Conservation (phyloP, 805 yeast species). For the Kodamaea nitidulidarum region DNA sequence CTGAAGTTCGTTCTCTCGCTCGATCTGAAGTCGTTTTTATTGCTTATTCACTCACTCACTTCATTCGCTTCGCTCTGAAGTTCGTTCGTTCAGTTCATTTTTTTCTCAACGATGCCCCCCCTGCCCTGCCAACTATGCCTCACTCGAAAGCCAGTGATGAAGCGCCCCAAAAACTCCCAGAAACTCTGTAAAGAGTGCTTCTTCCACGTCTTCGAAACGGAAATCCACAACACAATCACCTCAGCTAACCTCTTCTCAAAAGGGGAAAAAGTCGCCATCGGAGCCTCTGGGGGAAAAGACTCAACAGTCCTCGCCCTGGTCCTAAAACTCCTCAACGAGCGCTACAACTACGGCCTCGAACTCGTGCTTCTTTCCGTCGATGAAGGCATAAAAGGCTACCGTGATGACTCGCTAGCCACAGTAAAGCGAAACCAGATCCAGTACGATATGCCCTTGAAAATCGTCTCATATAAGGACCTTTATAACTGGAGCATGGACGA, state of each 20-base stretch:
- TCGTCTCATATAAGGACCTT: constrained; percentile 80
- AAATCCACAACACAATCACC: constrained; percentile 84
- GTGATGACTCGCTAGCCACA: constrained; percentile 96
- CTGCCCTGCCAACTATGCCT: constrained; percentile 78
- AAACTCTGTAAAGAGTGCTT: constrained; percentile 90
- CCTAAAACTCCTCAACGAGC: constrained; percentile 79
- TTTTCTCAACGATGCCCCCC: not conserved
- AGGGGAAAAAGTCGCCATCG: constrained; percentile 92
- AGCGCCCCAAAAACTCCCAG: constrained; percentile 87
- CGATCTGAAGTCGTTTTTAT: too few relatives aligned
- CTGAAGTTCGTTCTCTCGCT: too few relatives aligned
- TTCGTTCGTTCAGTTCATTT: not conserved
- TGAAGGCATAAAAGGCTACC: constrained; percentile 94
- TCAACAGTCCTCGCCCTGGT: constrained; percentile 92
- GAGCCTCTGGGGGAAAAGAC: constrained; percentile 99
- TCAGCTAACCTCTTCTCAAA: constrained; percentile 61
- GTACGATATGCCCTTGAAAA: constrained; percentile 72
- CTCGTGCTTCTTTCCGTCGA: constrained; percentile 83
- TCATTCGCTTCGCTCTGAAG: too few relatives aligned
- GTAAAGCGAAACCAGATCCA: constrained; percentile 90
- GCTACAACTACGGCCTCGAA: constrained; percentile 83
- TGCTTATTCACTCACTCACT: too few relatives aligned
- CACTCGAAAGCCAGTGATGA: constrained; percentile 76
- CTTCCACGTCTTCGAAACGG: constrained; percentile 87
- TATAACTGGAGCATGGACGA: constrained; percentile 99